A percentile compares a stretch with the other conserved stretches of the same genome.
Conservation (phyloP, 495 filamentous ascomycete genomes). For the Talaromyces trachyspermus region DNA sequence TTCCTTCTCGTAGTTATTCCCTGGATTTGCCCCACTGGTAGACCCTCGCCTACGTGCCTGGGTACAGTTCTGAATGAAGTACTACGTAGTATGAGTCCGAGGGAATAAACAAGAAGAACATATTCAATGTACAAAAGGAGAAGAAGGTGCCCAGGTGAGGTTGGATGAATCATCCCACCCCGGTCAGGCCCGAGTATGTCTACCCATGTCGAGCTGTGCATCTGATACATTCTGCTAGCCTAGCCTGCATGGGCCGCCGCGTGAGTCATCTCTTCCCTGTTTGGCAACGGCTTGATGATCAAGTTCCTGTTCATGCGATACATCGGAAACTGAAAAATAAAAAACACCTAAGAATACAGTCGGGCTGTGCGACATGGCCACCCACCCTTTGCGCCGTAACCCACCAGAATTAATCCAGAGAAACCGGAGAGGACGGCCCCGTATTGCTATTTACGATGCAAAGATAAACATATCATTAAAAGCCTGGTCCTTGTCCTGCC, state of each 20-base stretch:
- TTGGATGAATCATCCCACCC: slow-evolving; percentile 10
- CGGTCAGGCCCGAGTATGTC: background rate
- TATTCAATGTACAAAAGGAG: too few relatives aligned
- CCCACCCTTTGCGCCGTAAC: slow-evolving; percentile 15
- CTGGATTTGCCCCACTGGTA: background rate
- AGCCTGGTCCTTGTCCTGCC: slow-evolving; percentile 8
- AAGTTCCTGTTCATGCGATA: slow-evolving; percentile 23
- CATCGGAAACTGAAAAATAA: slow-evolving; percentile 3
- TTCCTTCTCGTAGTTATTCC: background rate
- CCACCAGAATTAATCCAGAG: too few relatives aligned
- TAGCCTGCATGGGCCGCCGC: slow-evolving; percentile 6
- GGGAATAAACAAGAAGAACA: too few relatives aligned
- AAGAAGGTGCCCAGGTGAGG: too few relatives aligned
- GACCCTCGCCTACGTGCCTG: background rate
- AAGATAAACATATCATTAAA: background rate
- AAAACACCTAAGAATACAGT: too few relatives aligned
- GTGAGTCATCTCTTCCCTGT: slow-evolving; percentile 11
- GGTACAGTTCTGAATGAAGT: too few relatives aligned
- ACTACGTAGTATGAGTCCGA: too few relatives aligned
- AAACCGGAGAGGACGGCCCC: too few relatives aligned
- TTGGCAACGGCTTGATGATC: slow-evolving; percentile 6
- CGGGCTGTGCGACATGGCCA: slow-evolving; percentile 18
- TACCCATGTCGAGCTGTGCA: slow-evolving; percentile 13
- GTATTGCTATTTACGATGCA: too few relatives aligned
- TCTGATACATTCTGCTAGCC: slow-evolving; percentile 36